phyloP scores from a whole-genome alignment of 306 rosid species.

The Pyrus pyrifolia region DNA sequence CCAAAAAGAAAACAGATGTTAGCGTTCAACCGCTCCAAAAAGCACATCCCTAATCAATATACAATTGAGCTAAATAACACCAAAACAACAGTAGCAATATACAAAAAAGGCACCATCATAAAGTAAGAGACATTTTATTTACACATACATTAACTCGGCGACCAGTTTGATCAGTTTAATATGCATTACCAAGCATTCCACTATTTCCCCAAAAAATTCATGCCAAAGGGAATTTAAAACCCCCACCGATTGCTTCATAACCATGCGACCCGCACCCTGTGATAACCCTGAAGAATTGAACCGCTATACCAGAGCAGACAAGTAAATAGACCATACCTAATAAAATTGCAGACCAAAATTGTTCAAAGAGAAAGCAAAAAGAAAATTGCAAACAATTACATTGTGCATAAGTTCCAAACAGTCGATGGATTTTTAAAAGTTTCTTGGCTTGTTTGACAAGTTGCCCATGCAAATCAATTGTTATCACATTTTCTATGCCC shows the following conservation, averaged over 20 bases:
- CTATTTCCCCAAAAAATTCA: background rate
- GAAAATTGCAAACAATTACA: slow-evolving; percentile 42
- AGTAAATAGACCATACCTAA: slow-evolving; percentile 2
- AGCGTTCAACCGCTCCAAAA: background rate
- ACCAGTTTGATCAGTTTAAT: background rate
- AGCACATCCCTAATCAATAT: background rate
- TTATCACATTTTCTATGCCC: too few species aligned
- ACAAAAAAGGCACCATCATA: background rate
- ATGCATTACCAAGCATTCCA: background rate
- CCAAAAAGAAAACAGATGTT: background rate
- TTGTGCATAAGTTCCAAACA: slow-evolving; percentile 22
- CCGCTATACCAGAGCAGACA: slow-evolving; percentile 49
- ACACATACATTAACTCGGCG: background rate
- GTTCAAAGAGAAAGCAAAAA: background rate
- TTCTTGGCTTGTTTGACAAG: too few species aligned
- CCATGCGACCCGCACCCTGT: slow-evolving; percentile 96
- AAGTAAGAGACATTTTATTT: background rate
- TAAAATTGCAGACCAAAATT: background rate
- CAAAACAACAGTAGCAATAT: background rate
- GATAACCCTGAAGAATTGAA: slow-evolving; percentile 76
- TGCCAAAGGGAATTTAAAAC: background rate
- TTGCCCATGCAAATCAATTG: too few species aligned
- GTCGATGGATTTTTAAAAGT: too few species aligned
- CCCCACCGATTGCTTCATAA: slow-evolving; percentile 69
- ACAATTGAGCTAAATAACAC: too few species aligned